Conservation (phyloP, 2,329 filamentous ascomycete genomes). For the Diaporthe amygdali region DNA sequence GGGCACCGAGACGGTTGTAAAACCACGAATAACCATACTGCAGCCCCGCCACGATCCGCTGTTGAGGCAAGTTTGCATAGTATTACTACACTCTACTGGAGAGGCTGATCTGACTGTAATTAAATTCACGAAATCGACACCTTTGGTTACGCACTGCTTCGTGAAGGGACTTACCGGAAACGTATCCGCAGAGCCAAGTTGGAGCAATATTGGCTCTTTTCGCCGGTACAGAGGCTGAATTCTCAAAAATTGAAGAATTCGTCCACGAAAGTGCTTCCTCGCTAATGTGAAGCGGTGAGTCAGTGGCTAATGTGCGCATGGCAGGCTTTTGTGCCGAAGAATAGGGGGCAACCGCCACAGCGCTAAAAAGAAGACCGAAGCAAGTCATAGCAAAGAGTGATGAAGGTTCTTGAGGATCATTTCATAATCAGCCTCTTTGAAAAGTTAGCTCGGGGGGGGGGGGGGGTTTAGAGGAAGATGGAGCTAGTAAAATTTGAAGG, state of each 20-base stretch:
- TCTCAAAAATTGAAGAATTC: neutral
- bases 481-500: no score
- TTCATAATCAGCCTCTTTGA: no score
- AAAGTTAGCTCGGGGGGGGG: no score
- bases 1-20: neutral
- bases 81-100: accelerated
- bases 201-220: neutral
- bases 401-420: no score
- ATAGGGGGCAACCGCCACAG: no score
- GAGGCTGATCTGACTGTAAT: neutral
- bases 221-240: neutral
- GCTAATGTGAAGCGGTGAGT: neutral
- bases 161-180: neutral
- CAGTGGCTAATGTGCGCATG: neutral
- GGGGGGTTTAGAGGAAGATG: no score
- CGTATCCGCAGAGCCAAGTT: neutral
- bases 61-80: neutral
- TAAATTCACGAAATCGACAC: neutral
- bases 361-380: neutral
- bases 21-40: no score
- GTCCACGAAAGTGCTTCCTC: no score
- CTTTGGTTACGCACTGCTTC: no score
- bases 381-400: neutral
- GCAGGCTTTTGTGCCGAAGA: no score
- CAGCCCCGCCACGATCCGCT: neutral